Percentiles rank a stretch among this genome's conserved stretches.
These are phyloP conservation scores for Fusarium sp. DNA, from an alignment of 2,329 filamentous ascomycete species.

Conservation along the genomic window DNA sequence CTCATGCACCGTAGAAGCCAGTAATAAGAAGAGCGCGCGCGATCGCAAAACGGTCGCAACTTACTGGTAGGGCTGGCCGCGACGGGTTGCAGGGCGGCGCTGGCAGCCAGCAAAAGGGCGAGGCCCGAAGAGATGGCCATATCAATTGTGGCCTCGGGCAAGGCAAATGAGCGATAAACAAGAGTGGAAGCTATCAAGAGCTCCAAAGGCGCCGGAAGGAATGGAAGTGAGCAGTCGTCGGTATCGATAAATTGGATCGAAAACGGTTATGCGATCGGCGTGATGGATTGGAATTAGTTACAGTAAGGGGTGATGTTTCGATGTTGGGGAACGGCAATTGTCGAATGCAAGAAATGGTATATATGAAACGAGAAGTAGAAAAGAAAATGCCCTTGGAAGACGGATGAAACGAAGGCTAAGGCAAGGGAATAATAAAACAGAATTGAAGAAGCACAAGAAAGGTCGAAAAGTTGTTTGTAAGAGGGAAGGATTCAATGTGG, in stretches of 20 bases:
- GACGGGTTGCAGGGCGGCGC: constrained; percentile 34
- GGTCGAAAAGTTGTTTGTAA: constrained; percentile 18
- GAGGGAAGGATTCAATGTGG: constrained; percentile 19
- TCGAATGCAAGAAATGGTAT: background rate
- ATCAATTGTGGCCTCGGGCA: constrained; percentile 3
- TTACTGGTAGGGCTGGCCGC: constrained; percentile 38
- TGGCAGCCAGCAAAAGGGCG: constrained; percentile 43
- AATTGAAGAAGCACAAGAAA: constrained; percentile 7
- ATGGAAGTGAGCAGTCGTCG: background rate
- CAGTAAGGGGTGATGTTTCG: background rate
- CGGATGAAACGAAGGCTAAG: constrained; percentile 10
- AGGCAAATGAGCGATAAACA: constrained; percentile 1
- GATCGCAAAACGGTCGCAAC: constrained; percentile 4
- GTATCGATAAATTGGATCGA: constrained; percentile 14
- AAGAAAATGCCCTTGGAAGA: constrained; percentile 1
- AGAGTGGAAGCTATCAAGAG: background rate
- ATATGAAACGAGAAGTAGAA: constrained; percentile 6
- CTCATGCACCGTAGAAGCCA: background rate
- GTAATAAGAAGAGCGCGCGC: background rate
- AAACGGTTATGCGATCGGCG: background rate
- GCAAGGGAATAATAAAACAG: constrained; percentile 8
- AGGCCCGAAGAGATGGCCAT: constrained; percentile 43
- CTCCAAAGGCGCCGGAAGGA: constrained; percentile 3
- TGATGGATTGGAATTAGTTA: background rate
- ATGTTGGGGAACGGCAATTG: background rate